These are phyloP conservation scores for Sistotremastrum suecicum DNA, from an alignment of 768 basidiomycete genomes.

Conservation along the genomic window DNA sequence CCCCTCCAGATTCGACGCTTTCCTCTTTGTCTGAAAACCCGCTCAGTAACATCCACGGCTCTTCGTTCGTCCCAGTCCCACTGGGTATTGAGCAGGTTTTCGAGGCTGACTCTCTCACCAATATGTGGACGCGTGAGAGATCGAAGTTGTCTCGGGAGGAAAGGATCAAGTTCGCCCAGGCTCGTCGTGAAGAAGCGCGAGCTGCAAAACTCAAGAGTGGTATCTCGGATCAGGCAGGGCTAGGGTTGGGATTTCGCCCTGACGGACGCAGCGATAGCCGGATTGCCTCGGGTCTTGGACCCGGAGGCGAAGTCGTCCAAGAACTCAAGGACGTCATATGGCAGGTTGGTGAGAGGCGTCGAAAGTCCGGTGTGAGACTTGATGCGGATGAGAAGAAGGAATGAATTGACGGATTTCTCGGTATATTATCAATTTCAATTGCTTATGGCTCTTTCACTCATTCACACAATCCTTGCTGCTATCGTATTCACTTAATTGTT, in stretches of 20 bases:
- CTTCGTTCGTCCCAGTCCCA: slow-evolving; percentile 16
- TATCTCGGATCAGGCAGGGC: slow-evolving; percentile 16
- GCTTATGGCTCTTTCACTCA: too few species aligned
- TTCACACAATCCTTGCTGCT: too few species aligned
- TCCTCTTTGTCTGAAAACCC: too few species aligned
- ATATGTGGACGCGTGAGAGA: slow-evolving; percentile 35
- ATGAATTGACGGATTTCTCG: too few species aligned
- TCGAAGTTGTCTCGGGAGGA: slow-evolving; percentile 63
- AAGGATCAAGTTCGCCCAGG: slow-evolving; percentile 47
- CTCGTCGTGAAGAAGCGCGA: slow-evolving; percentile 21
- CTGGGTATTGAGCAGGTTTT: slow-evolving; percentile 75
- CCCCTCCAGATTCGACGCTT: too few species aligned
- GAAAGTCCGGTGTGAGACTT: slow-evolving; percentile 16
- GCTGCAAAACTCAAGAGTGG: slow-evolving; percentile 5
- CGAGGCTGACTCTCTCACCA: slow-evolving; percentile 39
- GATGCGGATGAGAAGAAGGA: too few species aligned
- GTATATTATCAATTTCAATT: too few species aligned
- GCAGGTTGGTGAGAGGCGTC: slow-evolving; percentile 63
- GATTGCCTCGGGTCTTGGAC: slow-evolving; percentile 37
- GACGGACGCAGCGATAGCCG: neutral
- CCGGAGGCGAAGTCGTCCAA: slow-evolving; percentile 66
- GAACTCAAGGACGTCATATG: slow-evolving; percentile 80
- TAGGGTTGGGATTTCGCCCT: neutral
- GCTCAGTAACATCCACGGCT: neutral
- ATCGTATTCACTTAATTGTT: too few species aligned